Conservation (phyloP, 768 basidiomycete species). For the Lactarius evosmus region DNA sequence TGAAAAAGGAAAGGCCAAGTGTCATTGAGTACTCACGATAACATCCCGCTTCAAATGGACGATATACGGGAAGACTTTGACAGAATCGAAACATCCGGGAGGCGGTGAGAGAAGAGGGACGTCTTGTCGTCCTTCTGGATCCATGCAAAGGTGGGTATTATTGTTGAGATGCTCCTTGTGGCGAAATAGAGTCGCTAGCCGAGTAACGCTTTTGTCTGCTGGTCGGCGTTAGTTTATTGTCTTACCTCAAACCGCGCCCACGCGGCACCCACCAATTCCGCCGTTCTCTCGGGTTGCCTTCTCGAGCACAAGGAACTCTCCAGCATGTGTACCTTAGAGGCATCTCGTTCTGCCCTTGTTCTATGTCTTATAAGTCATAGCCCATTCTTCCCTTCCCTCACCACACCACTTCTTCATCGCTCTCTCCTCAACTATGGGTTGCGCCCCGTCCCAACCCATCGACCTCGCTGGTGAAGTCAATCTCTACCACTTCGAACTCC, state of each 20-base stretch:
- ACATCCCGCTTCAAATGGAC: constrained; percentile 68
- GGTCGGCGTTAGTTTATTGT: constrained; percentile 20
- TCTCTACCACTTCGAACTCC: constrained; percentile 95
- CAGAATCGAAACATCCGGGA: constrained; percentile 53
- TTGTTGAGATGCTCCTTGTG: constrained; percentile 15
- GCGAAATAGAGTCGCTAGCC: background rate
- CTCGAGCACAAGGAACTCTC: constrained; percentile 19
- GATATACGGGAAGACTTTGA: constrained; percentile 81
- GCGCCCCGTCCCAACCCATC: constrained; percentile 43
- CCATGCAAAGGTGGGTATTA: constrained; percentile 33
- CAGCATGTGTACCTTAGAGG: background rate
- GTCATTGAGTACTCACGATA: constrained; percentile 44
- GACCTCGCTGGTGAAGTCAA: constrained; percentile 63
- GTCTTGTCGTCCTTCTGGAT: constrained; percentile 34
- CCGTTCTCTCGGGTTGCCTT: constrained; percentile 17
- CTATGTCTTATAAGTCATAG: constrained; percentile 23
- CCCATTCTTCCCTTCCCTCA: background rate
- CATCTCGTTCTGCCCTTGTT: constrained; percentile 12
- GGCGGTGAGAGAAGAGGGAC: constrained; percentile 51
- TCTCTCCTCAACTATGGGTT: constrained; percentile 30
- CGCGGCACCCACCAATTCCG: constrained; percentile 18
- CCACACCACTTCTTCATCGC: constrained; percentile 1
- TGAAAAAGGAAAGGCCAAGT: constrained; percentile 4
- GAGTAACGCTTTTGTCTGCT: background rate
- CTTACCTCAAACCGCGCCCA: constrained; percentile 12